Base-by-base conservation (phyloP, 2,329 filamentous ascomycete genomes). In the Aspergillus felis region DNA sequence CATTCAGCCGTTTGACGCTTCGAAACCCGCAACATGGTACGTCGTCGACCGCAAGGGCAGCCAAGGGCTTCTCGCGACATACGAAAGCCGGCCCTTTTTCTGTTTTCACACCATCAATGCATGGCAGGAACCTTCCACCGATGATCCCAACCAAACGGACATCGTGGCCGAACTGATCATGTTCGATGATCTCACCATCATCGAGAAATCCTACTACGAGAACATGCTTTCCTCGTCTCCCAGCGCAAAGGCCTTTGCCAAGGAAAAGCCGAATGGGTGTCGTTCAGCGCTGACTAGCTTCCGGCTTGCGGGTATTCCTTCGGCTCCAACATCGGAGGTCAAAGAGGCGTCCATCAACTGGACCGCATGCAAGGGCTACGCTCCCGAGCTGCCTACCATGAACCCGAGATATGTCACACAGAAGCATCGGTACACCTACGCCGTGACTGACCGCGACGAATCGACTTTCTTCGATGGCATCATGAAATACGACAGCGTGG, bases 21-120 rank as follows among this genome's bases (percentile, higher is more conserved):
- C 74, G 1, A 79, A 80, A 24, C 77, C 79, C 42, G 85, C 85
- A 41, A 83, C 74, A 28, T 95, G 91, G 91, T 85, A 89, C 61
- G 83, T 95, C 0, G 73, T 95, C 20, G 90, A 94, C 68, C 84
- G 90, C 1, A 69, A 78, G 69, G 3, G 73, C 78, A 82, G 79
- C 3, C 79, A 79, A 50, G 90, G 90, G 0, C 75, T 94, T 0
- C 81, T 94, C 0, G 87, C 84, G 7, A 83, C 81, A 1, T 92
- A 89, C 66, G 82, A 87, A 20, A 87, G 84, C 17, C 80, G 84
- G 0, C 82, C 88, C 0, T 86, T 86, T 50, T 95, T 92, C 77
- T 87, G 85, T 72, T 95, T 95, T 71, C 91, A 96, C 73, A 84
- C 84, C 0, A 78, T 91, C 68, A 95, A 95, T 64, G 84, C 89